These are phyloP conservation scores for Yarrowia yakushimensis DNA, from an alignment of 805 yeast species.

Conservation along the genomic window DNA sequence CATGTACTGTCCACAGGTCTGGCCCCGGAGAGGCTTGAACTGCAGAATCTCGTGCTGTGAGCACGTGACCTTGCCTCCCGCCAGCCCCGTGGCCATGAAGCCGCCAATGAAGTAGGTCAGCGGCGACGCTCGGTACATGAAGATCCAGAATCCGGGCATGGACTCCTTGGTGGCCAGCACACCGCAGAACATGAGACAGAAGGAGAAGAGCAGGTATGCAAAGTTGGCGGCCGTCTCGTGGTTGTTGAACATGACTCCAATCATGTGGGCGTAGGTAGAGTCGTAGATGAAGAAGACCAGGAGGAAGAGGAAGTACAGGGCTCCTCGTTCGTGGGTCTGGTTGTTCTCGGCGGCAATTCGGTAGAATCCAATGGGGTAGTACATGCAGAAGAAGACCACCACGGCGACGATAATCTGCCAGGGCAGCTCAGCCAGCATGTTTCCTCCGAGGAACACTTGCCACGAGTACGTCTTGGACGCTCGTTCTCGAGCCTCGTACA, in stretches of 20 bases:
- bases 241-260: slow-evolving; percentile 42
- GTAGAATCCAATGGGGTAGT: slow-evolving; percentile 70
- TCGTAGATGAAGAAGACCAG: slow-evolving; percentile 47
- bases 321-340: slow-evolving; percentile 43
- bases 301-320: slow-evolving; percentile 40
- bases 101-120: slow-evolving; percentile 63
- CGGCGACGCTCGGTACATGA: slow-evolving; percentile 69
- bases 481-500: slow-evolving; percentile 70
- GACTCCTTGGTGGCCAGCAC: slow-evolving; percentile 51
- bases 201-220: slow-evolving; percentile 50
- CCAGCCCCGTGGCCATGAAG: slow-evolving; percentile 47
- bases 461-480: slow-evolving; percentile 70
- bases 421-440: slow-evolving; percentile 63
- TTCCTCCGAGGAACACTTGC: slow-evolving; percentile 60
- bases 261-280: slow-evolving; percentile 39
- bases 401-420: slow-evolving; percentile 63
- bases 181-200: slow-evolving; percentile 61
- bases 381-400: slow-evolving; percentile 53
- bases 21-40: slow-evolving; percentile 52
- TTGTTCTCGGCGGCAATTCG: slow-evolving; percentile 53
- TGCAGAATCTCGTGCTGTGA: slow-evolving; percentile 46
- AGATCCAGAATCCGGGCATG: slow-evolving; percentile 79
- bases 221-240: slow-evolving; percentile 57
- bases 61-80: slow-evolving; percentile 49
- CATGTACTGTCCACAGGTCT: slow-evolving; percentile 58